Evolutionary conservation across 2,329 filamentous ascomycete species (phyloP).

Genomic region (Arthrobotrys entomopaga): DNA sequence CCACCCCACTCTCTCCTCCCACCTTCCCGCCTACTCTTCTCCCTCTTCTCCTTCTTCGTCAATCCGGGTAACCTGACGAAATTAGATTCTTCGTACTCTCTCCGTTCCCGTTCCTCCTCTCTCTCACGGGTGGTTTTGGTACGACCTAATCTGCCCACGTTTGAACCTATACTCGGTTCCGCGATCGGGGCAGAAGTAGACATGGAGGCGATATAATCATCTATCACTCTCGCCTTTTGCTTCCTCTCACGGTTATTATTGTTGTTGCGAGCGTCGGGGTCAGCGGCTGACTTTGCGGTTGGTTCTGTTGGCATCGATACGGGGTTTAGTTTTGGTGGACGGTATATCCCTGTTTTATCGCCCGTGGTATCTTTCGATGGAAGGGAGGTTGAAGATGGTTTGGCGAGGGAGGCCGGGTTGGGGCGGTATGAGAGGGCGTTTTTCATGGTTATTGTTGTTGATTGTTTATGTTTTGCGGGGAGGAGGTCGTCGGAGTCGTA

Average conservation of each 20-base stretch:
- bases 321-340: slow-evolving; percentile 86
- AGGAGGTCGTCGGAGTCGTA: slow-evolving; percentile 57
- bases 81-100: slow-evolving; percentile 90
- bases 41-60: slow-evolving; percentile 79
- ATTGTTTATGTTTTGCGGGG: slow-evolving; percentile 51
- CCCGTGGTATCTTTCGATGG: slow-evolving; percentile 3
- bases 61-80: slow-evolving; percentile 85
- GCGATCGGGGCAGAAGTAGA: slow-evolving; percentile 82
- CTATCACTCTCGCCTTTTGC: slow-evolving; percentile 82
- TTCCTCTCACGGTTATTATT: not conserved
- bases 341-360: slow-evolving; percentile 77
- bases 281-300: slow-evolving; percentile 63
- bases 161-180: slow-evolving; percentile 86
- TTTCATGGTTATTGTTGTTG: slow-evolving; percentile 64
- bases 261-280: slow-evolving; percentile 67
- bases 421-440: slow-evolving; percentile 72
- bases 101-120: slow-evolving; percentile 79
- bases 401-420: slow-evolving; percentile 66
- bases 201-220: slow-evolving; percentile 87
- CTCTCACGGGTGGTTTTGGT: slow-evolving; percentile 73
- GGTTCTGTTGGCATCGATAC: slow-evolving; percentile 73
- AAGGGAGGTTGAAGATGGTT: slow-evolving; percentile 56
- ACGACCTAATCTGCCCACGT: slow-evolving; percentile 69
- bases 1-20: slow-evolving; percentile 69
- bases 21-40: slow-evolving; percentile 69